Evolutionary conservation across 257 asterid species (phyloP).

Genomic region (Ballota nigra): DNA sequence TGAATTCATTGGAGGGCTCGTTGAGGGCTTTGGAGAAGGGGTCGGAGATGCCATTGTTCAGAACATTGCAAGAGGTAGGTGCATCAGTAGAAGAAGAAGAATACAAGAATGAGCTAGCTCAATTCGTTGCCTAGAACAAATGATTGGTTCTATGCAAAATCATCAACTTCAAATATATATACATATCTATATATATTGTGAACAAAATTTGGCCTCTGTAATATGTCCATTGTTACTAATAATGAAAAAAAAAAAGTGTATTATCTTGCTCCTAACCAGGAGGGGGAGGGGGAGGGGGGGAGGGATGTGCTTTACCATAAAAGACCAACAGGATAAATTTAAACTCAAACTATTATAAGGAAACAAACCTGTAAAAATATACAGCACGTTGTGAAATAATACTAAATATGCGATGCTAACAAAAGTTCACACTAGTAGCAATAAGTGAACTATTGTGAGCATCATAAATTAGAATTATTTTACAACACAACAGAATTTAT

Average conservation of each 20-base stretch:
- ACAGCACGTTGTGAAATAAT: neutral
- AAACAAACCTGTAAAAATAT: neutral
- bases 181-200: neutral
- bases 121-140: neutral
- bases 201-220: conserved; percentile 15
- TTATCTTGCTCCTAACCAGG: neutral
- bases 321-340: neutral
- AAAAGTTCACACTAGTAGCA: neutral
- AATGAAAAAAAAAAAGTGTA: neutral
- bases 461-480: neutral
- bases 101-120: neutral
- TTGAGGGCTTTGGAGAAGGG: conserved; percentile 83
- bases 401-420: neutral
- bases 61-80: conserved; percentile 51
- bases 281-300: neutral
- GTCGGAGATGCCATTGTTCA: conserved; percentile 60
- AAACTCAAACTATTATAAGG: neutral
- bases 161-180: neutral
- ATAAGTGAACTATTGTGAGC: neutral
- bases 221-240: neutral
- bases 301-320: neutral
- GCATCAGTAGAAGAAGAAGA: conserved; percentile 28
- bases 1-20: conserved; percentile 67
- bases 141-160: neutral
- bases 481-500: neutral